Percentiles rank a stretch among this genome's conserved stretches.
phyloP scores from a whole-genome alignment of 305 asterid genomes.

The Petunia hybrid region DNA sequence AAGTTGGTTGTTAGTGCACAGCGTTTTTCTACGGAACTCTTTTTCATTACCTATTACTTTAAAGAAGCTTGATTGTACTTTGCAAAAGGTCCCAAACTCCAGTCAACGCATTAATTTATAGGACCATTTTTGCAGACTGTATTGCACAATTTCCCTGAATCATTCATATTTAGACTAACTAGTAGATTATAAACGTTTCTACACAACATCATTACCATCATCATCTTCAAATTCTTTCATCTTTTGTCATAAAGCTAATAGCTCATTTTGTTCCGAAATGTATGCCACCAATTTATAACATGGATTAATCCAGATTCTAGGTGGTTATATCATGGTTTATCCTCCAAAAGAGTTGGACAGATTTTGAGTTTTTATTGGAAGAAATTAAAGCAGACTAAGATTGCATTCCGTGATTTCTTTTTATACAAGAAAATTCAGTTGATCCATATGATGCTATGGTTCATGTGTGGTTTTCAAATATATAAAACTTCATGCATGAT shows the following conservation, averaged over 20 bases:
- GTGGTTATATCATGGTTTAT: neutral
- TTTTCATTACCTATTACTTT: neutral
- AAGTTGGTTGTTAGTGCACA: constrained; percentile 1
- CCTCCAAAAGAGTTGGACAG: constrained; percentile 1
- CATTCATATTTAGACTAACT: neutral
- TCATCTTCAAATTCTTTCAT: neutral
- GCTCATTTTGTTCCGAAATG: neutral
- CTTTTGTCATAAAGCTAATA: constrained; percentile 4
- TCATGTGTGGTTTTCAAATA: constrained; percentile 18
- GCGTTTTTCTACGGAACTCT: neutral
- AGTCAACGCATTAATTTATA: neutral
- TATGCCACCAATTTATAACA: neutral
- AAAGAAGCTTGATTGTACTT: neutral
- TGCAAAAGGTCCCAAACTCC: neutral
- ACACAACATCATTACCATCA: neutral
- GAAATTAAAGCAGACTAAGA: neutral
- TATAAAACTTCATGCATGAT: constrained; percentile 19
- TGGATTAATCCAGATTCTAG: constrained; percentile 11
- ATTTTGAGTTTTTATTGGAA: constrained; percentile 18
- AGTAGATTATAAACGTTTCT: neutral
- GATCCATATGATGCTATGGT: neutral
- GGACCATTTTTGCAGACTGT: neutral
- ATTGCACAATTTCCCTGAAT: neutral
- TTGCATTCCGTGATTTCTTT: neutral
- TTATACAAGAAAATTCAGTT: constrained; percentile 22